Evolutionary conservation across 1,284 basidiomycete genomes (phyloP).

Genomic region (Chalciporus sp.): DNA sequence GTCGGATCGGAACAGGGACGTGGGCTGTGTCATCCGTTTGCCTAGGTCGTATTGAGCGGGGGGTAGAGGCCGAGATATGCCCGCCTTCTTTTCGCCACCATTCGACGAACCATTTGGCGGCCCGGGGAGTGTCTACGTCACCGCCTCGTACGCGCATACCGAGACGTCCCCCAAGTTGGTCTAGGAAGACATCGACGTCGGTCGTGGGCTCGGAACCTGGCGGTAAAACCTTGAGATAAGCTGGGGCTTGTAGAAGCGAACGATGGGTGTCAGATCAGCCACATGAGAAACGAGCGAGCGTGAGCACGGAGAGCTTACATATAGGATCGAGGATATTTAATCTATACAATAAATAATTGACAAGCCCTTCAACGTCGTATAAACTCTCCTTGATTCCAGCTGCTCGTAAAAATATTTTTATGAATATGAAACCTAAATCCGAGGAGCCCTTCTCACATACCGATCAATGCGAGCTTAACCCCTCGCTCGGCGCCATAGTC

Average conservation of each 20-base stretch:
- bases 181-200: conserved; percentile 67
- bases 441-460: conserved; percentile 46
- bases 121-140: conserved; percentile 66
- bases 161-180: conserved; percentile 69
- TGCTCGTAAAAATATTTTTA: conserved; percentile 36
- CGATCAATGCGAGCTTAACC: conserved; percentile 90
- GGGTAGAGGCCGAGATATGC: conserved; percentile 48
- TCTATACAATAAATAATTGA: conserved; percentile 87
- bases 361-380: conserved; percentile 84
- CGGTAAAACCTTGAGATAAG: conserved; percentile 68
- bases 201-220: conserved; percentile 54
- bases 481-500: conserved; percentile 86
- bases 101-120: conserved; percentile 78
- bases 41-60: conserved; percentile 28
- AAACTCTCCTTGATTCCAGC: conserved; percentile 95
- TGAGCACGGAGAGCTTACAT: conserved; percentile 47
- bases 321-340: conserved; percentile 78
- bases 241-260: conserved; percentile 49
- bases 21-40: not conserved
- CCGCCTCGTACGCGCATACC: conserved; percentile 84
- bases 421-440: not conserved
- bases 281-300: conserved; percentile 7
- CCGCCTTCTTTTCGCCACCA: conserved; percentile 85
- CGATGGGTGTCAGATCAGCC: conserved; percentile 3
- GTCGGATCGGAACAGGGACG: conserved; percentile 25